Conservation (phyloP, 192 early-diverging fungal species). For the Entophlyctis helioformis region DNA sequence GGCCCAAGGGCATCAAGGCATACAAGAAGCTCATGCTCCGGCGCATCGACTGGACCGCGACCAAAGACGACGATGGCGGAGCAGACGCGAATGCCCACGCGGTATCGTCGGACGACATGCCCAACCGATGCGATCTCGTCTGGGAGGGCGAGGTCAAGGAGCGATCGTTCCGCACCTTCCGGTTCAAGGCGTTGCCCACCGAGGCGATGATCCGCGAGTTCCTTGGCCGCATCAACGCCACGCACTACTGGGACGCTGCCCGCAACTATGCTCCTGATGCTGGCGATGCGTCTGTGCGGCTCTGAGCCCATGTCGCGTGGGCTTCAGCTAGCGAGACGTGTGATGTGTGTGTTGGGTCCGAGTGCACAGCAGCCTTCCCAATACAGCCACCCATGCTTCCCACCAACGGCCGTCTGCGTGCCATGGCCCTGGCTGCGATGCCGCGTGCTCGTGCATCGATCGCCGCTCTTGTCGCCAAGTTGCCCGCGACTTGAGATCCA, state of each 20-base stretch:
- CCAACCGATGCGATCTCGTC: constrained; percentile 77
- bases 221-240: constrained; percentile 54
- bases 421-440: too few species aligned
- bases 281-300: too few species aligned
- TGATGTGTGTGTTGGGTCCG: too few species aligned
- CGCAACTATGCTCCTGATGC: too few species aligned
- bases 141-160: constrained; percentile 87
- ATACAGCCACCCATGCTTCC: too few species aligned
- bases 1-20: constrained; percentile 71
- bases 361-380: too few species aligned
- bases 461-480: too few species aligned
- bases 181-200: constrained; percentile 53
- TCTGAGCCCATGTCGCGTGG: too few species aligned
- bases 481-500: too few species aligned
- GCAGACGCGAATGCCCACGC: constrained; percentile 15
- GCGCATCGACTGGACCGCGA: constrained; percentile 83
- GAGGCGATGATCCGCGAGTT: constrained; percentile 63
- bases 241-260: constrained; percentile 86
- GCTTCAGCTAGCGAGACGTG: too few species aligned
- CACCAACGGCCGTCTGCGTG: too few species aligned
- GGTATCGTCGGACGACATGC: constrained; percentile 12
- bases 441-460: too few species aligned
- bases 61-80: constrained; percentile 28
- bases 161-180: constrained; percentile 68
- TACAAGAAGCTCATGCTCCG: constrained; percentile 96